Base-by-base conservation (phyloP, 768 basidiomycete genomes). In the Cystoderma amianthinum region DNA sequence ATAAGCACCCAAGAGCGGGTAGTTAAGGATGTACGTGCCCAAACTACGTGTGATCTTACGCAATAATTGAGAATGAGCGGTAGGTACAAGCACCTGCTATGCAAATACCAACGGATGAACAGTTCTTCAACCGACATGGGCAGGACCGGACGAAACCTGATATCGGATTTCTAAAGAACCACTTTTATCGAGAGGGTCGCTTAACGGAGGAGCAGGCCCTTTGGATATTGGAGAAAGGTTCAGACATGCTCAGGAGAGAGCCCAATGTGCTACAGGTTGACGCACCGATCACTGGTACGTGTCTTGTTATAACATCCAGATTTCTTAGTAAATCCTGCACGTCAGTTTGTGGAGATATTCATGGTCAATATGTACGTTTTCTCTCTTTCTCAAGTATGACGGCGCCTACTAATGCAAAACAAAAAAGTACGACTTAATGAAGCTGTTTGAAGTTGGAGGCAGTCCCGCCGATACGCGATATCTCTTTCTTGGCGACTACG, bases 1-100 rank as follows among this genome's bases (percentile, higher is more conserved):
- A 85, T 96, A 54, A 88, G 81, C 63, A 98, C 96, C 9, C 89
- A 91, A 54, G 94, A 97, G 63, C 79, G 95, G 51, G 90, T 96
- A 34, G 79, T 97, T 56, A 97, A 97, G 65, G 95, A 98, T 68
- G 93, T 95, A 51, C 51, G 81, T 58, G 39, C n/a, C 35, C 35
- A 32, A 32, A 10, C n/a, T n/a, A n/a, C n/a, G n/a, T n/a, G n/a
- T n/a, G n/a, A n/a, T 32, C 28, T 32, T 10, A 32, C 35, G 35
- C 35, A 4, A 36, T 36, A 19, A 11, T 4, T 11, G 15, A 11
- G n/a, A n/a, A n/a, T n/a, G 21, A 13, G 12, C 38, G 17, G 9
- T 48, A 96, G 93, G 93, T 98, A 5, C 96, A 98, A 82, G 94
- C 96, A 18, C 95, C 96, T 18, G 94, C 96, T 37, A 94, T 95